These are phyloP conservation scores for Colletotrichum falcatum DNA, from an alignment of 2,329 filamentous ascomycete genomes.

Conservation along the genomic window DNA sequence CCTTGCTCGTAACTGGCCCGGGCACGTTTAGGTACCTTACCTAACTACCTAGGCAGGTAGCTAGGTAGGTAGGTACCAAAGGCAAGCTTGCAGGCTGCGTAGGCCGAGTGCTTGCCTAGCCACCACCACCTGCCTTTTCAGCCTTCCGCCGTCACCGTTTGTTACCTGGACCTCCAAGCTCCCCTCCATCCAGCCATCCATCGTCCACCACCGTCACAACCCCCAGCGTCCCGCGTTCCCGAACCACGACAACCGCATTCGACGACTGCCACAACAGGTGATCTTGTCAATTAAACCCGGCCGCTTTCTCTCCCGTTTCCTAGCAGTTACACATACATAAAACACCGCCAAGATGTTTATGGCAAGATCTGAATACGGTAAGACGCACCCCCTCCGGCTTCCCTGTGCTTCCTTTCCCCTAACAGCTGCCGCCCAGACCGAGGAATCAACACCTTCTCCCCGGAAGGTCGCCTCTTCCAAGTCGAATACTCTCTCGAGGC, in stretches of 20 bases:
- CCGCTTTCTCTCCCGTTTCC: constrained; percentile 5
- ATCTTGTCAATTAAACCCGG: constrained; percentile 1
- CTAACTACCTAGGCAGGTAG: no score
- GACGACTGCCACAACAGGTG: constrained; percentile 5
- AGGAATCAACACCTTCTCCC: constrained; percentile 85
- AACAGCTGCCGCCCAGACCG: constrained; percentile 33
- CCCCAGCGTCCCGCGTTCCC: constrained; percentile 22
- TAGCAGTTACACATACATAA: constrained; percentile 40
- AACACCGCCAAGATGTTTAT: constrained; percentile 90
- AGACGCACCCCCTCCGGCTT: constrained; percentile 52
- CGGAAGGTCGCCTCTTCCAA: constrained; percentile 99
- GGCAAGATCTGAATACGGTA: constrained; percentile 99
- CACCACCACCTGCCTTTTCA: constrained; percentile 25
- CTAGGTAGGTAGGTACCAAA: constrained; percentile 3
- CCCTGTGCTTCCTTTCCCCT: constrained; percentile 43
- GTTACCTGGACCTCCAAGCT: constrained; percentile 37
- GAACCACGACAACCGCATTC: constrained; percentile 26
- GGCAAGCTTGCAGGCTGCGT: constrained; percentile 48
- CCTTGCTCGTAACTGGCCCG: not conserved
- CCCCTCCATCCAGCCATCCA: constrained; percentile 31
- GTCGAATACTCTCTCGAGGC: constrained; percentile 99
- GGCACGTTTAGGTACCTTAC: not conserved
- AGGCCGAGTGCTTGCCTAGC: constrained; percentile 55
- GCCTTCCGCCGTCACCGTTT: constrained; percentile 39
- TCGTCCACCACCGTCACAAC: constrained; percentile 10